phyloP scores from a whole-genome alignment of 1,284 basidiomycete genomes.

The Sanghuangporus sanghuang region DNA sequence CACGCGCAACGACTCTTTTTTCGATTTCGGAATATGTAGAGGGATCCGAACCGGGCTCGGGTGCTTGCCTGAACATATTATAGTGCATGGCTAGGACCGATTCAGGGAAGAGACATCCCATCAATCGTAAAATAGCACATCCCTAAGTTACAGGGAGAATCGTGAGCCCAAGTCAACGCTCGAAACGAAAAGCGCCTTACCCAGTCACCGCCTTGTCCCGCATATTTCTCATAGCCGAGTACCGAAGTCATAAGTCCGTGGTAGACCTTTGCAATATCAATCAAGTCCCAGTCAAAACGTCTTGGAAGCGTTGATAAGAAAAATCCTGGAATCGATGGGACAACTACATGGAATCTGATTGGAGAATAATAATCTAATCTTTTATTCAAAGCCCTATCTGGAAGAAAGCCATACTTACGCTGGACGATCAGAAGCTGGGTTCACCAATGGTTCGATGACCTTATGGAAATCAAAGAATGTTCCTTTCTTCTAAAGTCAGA shows the following conservation, averaged over 20 bases:
- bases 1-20: conserved; percentile 11
- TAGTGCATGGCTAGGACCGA: conserved; percentile 17
- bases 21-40: conserved; percentile 13
- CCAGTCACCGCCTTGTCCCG: conserved; percentile 24
- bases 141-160: conserved; percentile 10
- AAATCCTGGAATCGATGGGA: conserved; percentile 24
- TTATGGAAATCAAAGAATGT: conserved; percentile 25
- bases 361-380: too few species aligned
- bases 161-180: not conserved
- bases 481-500: conserved; percentile 10
- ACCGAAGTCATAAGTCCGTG: conserved; percentile 24
- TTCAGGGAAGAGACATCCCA: conserved; percentile 18
- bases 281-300: conserved; percentile 18
- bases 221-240: conserved; percentile 22
- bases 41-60: not conserved
- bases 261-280: conserved; percentile 20
- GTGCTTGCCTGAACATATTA: conserved; percentile 21
- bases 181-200: conserved; percentile 6
- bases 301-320: conserved; percentile 21
- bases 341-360: conserved; percentile 22
- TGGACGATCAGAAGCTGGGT: conserved; percentile 19
- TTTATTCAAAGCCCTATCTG: not conserved
- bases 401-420: conserved; percentile 18
- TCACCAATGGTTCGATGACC: conserved; percentile 20
- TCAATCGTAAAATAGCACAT: conserved; percentile 19